Conservation (phyloP, 2,329 filamentous ascomycete species). For the Xenoacremonium recifei region DNA sequence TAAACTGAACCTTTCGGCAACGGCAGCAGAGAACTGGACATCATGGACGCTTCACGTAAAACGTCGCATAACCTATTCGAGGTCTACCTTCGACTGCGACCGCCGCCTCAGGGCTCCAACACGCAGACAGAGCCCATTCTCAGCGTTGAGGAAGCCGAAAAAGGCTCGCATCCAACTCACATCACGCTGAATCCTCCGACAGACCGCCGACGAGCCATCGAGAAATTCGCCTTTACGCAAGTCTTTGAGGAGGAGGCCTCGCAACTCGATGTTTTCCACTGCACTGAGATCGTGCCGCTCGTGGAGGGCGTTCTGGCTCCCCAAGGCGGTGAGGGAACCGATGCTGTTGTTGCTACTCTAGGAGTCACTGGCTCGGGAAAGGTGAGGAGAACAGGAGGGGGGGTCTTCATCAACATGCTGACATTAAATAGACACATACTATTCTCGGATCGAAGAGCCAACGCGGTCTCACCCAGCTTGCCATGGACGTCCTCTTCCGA, state of each 20-base stretch:
- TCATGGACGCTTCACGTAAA: slow-evolving; percentile 40
- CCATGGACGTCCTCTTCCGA: slow-evolving; percentile 85
- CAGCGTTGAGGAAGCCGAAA: slow-evolving; percentile 63
- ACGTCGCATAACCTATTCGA: slow-evolving; percentile 69
- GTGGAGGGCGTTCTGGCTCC: slow-evolving; percentile 79
- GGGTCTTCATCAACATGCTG: slow-evolving; percentile 7
- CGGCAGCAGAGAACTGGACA: slow-evolving; percentile 4
- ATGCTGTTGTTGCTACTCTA: slow-evolving; percentile 86
- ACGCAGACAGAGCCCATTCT: slow-evolving; percentile 66
- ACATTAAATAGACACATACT: slow-evolving; percentile 73
- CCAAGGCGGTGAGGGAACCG: slow-evolving; percentile 73
- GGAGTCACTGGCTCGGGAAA: slow-evolving; percentile 97
- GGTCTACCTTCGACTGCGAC: slow-evolving; percentile 83
- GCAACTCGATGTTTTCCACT: slow-evolving; percentile 84
- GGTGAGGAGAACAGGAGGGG: slow-evolving; percentile 47
- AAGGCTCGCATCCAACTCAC: slow-evolving; percentile 55
- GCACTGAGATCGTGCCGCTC: slow-evolving; percentile 70
- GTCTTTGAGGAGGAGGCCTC: slow-evolving; percentile 86
- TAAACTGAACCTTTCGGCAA: slow-evolving; percentile 14
- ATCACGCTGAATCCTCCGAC: slow-evolving; percentile 78
- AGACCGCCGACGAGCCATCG: slow-evolving; percentile 83
- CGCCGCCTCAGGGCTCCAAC: slow-evolving; percentile 54
- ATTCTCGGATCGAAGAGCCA: slow-evolving; percentile 86
- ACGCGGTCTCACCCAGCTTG: slow-evolving; percentile 86
- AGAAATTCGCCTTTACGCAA: slow-evolving; percentile 90